Evolutionary conservation across 257 asterid genomes (phyloP).

Genomic region (Rehmannia glutinosa): DNA sequence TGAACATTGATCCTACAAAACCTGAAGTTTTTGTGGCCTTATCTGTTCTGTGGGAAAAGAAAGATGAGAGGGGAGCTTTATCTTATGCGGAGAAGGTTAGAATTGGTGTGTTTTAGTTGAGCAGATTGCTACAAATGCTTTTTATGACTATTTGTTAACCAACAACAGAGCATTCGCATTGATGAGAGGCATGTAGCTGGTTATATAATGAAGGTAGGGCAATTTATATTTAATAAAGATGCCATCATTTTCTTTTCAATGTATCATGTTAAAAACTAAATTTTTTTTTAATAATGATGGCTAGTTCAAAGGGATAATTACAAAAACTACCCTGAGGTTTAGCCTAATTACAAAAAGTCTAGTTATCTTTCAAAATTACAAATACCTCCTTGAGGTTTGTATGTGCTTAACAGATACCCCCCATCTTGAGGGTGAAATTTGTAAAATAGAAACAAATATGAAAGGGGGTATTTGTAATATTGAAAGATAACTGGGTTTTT

Average conservation of each 20-base stretch:
- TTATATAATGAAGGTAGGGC: slow-evolving; percentile 81
- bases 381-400: too few relatives aligned
- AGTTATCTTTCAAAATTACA: too few relatives aligned
- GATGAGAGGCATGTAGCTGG: slow-evolving; percentile 96
- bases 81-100: slow-evolving; percentile 86
- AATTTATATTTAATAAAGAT: slow-evolving; percentile 5
- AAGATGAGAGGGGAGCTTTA: slow-evolving; percentile 86
- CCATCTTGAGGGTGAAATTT: too few relatives aligned
- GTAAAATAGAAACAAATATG: too few relatives aligned
- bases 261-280: too few relatives aligned
- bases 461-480: too few relatives aligned
- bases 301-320: too few relatives aligned
- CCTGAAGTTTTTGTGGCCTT: slow-evolving; percentile 96
- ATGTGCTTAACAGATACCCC: too few relatives aligned
- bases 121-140: slow-evolving; percentile 10
- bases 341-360: too few relatives aligned
- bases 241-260: neutral
- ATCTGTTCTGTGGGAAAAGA: slow-evolving; percentile 90
- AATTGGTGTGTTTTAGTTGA: slow-evolving; percentile 13
- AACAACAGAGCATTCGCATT: slow-evolving; percentile 74
- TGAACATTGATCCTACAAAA: slow-evolving; percentile 74
- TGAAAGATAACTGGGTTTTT: too few relatives aligned
- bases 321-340: too few relatives aligned
- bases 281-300: neutral
- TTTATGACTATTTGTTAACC: slow-evolving; percentile 19